Base-by-base conservation (phyloP, 2,329 filamentous ascomycete genomes). In the Dactylellina haptotyla region DNA sequence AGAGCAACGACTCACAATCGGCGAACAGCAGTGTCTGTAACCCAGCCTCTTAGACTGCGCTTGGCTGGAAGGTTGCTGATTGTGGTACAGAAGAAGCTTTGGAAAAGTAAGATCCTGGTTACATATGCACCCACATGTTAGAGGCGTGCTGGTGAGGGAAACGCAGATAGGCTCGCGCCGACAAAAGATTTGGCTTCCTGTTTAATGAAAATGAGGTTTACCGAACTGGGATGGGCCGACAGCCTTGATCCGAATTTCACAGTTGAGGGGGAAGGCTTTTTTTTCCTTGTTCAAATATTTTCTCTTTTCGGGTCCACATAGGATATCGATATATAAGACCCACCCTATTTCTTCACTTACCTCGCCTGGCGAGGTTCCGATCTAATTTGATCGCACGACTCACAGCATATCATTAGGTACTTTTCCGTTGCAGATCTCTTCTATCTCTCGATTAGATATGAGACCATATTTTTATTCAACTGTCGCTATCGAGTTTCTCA, bases 161-260 rank as follows among this genome's bases (percentile, higher is more conserved):
- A 50, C 58, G 59, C 59, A 72, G 67, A 72, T 72, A 72, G 67
- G 67, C 66, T 53, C 57, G 58, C 59, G 39, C 67, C 59, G 67
- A 53, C 41, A 9, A 43, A 51, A 53, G 51, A 58, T 58, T 63
- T 71, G 51, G 37, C 66, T 58, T 58, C 25, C 58, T 65, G 26
- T 65, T 72, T 59, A 25, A 41, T 43, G 20, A 25, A 46, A 72
- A 64, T 37, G 41, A 34, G 43, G 28, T 48, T 18, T 56, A 43
- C 58, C 41, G 57, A 48, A 41, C 48, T 51, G 59, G 39, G 37
- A 50, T 71, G 37, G 14, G 34, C 51, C 46, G 43, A 54, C 28
- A 46, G n/a, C 53, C 59, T 28, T 45, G 67, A 43, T 48, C 67
- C 67, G 67, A 61, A 30, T 72, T 53, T 58, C 67, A 26, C 37